These are phyloP conservation scores for Schwanniomyces occidentalis DNA, from an alignment of 805 yeast species.

Conservation along the genomic window DNA sequence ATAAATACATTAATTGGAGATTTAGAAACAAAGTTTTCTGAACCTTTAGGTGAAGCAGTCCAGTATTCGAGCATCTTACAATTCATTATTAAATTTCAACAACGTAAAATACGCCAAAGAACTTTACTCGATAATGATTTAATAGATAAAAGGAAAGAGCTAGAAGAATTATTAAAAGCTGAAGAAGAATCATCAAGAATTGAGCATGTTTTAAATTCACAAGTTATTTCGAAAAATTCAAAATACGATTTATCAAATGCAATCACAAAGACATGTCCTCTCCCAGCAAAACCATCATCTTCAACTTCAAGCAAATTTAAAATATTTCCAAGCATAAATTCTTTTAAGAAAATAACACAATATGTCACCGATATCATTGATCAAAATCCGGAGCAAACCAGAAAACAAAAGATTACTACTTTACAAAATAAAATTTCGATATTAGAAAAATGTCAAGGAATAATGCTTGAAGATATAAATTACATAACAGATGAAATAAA, in stretches of 20 bases:
- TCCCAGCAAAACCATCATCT: conserved; percentile 13
- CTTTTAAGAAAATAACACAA: conserved; percentile 50
- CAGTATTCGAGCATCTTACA: conserved; percentile 61
- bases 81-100: conserved; percentile 60
- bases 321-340: conserved; percentile 51
- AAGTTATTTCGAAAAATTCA: conserved; percentile 20
- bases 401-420: conserved; percentile 52
- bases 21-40: conserved; percentile 59
- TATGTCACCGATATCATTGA: conserved; percentile 59
- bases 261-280: conserved; percentile 1
- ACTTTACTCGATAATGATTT: conserved; percentile 32
- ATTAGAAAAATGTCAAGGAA: conserved; percentile 50
- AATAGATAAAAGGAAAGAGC: conserved; percentile 29
- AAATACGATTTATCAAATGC: conserved; percentile 19
- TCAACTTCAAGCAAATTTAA: conserved; percentile 41
- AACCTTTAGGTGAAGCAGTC: conserved; percentile 71
- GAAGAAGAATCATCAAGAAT: conserved; percentile 31
- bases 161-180: conserved; percentile 27
- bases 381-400: conserved; percentile 63
- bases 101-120: conserved; percentile 34
- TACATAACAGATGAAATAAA: conserved; percentile 45
- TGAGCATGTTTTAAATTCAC: conserved; percentile 23
- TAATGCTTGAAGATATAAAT: conserved; percentile 42
- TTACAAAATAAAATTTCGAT: conserved; percentile 52
- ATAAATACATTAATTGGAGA: conserved; percentile 52